phyloP scores from a whole-genome alignment of 306 rosid genomes.

The Cucurbita ficifolia region DNA sequence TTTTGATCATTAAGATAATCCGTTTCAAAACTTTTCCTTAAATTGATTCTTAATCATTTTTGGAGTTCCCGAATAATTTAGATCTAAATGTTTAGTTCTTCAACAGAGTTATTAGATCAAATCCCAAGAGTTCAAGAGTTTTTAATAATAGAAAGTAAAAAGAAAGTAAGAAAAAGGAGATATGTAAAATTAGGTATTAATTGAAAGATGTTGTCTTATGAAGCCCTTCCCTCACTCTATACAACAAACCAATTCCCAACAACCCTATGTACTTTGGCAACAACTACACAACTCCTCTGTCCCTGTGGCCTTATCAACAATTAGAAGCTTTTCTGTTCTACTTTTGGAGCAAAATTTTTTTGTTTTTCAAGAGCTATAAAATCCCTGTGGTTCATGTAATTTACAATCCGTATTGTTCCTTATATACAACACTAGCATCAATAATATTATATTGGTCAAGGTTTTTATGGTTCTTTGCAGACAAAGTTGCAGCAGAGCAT shows the following conservation, averaged over 20 bases:
- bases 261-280: not conserved
- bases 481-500: not conserved
- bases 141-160: too few species aligned
- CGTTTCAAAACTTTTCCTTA: too few species aligned
- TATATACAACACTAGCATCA: constrained; percentile 1
- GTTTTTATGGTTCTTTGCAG: not conserved
- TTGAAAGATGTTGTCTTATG: not conserved
- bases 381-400: not conserved
- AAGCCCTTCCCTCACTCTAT: not conserved
- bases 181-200: not conserved
- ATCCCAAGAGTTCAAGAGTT: too few species aligned
- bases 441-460: not conserved
- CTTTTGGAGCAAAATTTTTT: not conserved
- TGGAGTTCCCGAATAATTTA: too few species aligned
- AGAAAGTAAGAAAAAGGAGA: not conserved
- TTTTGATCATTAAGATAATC: too few species aligned
- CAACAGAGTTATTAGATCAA: too few species aligned
- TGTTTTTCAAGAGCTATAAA: not conserved
- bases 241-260: not conserved
- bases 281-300: not conserved
- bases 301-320: constrained; percentile 1
- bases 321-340: not conserved
- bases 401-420: not conserved
- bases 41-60: too few species aligned
- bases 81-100: too few species aligned